Evolutionary conservation across 176 grass and related monocot genomes (phyloP), one percentile per base, ranked within the genome.

Genomic region (Dactylis glomerata): DNA sequence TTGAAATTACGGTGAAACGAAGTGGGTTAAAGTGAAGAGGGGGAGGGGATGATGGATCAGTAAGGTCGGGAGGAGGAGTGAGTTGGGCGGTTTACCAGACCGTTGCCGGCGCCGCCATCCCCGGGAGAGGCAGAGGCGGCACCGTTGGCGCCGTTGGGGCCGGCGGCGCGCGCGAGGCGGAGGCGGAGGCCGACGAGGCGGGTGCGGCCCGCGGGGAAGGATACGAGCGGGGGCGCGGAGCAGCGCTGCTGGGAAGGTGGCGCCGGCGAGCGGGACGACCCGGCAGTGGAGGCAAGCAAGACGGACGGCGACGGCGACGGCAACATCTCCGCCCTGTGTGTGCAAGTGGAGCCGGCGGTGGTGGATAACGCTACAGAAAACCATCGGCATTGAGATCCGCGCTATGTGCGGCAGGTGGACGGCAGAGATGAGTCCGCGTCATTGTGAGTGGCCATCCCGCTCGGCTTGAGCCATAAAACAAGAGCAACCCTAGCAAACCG

Each of bases 241-340:
- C 32, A 57, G 49, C 17, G 24, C n/a, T 8, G 2, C 2, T 32
- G 24, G 7, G 19, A 16, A 4, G 28, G 47, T 46, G 47, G 59
- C 22, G 40, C 14, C 34, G 63, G 67, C 34, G 50, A 44, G 26
- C 30, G 27, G 36, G 33, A 5, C 11, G 67, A 34, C 26, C 31
- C 20, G 26, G 44, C 3, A 15, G 67, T 80, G 5, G 82, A 84
- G 76, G 68, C 57, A 56, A 84, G 68, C 3, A 80, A 46, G 27
- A 80, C 66, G 56, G 56, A 78, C 51, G 81, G 76, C 49, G 81
- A 84, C 87, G 87, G 81, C 64, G 51, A 38, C 52, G 22, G 37
- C 38, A 22, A 51, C 30, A 42, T 42, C 41, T 42, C 41, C 41
- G 41, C 8, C 41, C 41, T 8, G 7, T 41, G 7, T 41, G 5